A percentile compares a stretch with the other conserved stretches of the same genome.
Evolutionary conservation across 768 basidiomycete genomes (phyloP).

Genomic region (Pleurotus eryngii): DNA sequence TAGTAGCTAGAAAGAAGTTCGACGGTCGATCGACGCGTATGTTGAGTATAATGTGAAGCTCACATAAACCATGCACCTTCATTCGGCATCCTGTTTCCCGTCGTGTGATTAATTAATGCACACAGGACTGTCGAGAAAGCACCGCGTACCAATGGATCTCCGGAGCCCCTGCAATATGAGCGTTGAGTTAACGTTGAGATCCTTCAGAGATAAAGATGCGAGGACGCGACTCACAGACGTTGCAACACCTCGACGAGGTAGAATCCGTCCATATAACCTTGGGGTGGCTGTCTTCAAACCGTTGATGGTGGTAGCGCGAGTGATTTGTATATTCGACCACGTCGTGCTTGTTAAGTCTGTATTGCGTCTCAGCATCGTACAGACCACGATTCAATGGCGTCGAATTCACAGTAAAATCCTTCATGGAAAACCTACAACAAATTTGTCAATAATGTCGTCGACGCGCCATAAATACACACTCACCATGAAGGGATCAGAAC

Average conservation of each 20-base stretch:
- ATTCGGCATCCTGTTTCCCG: constrained; percentile 11
- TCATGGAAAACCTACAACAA: constrained; percentile 21
- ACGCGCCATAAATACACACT: background rate
- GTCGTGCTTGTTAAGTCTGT: constrained; percentile 26
- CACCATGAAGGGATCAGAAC: constrained; percentile 29
- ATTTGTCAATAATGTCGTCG: background rate
- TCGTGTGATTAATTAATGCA: constrained; percentile 7
- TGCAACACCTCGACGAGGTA: constrained; percentile 26
- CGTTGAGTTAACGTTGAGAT: background rate
- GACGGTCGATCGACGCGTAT: background rate
- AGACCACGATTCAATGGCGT: background rate
- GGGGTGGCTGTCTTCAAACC: constrained; percentile 33
- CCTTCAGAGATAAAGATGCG: background rate
- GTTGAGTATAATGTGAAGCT: background rate
- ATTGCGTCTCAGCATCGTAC: background rate
- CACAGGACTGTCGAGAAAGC: background rate
- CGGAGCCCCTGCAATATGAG: constrained; percentile 23
- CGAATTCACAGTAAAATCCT: constrained; percentile 25
- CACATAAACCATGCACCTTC: constrained; percentile 31
- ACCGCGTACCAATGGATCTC: constrained; percentile 26
- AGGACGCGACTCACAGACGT: constrained; percentile 18
- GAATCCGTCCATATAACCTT: constrained; percentile 28
- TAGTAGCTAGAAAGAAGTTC: constrained; percentile 22
- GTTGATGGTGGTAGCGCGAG: constrained; percentile 24
- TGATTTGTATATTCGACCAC: constrained; percentile 28